Evolutionary conservation across 2,329 filamentous ascomycete species (phyloP).

Genomic region (Exophiala spinifera): DNA sequence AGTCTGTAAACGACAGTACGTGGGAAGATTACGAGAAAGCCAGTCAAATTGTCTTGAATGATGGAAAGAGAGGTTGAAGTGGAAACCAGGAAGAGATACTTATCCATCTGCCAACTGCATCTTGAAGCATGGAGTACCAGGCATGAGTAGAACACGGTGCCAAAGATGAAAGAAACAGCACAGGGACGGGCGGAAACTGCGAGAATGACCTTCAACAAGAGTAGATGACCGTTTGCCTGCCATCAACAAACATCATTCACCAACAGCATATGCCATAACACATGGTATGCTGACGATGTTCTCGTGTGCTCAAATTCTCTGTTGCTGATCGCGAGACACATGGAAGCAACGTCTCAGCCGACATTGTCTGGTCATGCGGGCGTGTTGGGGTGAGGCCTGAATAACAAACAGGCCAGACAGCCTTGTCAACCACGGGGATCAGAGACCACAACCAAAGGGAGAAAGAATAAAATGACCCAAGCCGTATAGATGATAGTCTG

Average conservation of each 20-base stretch:
- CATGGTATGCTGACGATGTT: constrained; percentile 7
- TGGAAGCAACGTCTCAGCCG: constrained; percentile 2
- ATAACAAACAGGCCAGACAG: constrained; percentile 11
- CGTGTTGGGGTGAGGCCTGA: neutral
- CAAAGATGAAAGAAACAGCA: neutral
- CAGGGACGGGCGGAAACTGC: neutral
- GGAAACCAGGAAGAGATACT: neutral
- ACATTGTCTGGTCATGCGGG: constrained; percentile 1
- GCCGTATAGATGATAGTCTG: no score
- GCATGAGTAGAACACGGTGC: neutral
- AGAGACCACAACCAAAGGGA: no score
- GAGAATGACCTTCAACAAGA: neutral
- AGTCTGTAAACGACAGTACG: no score
- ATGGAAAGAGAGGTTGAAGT: neutral
- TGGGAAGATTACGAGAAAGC: no score
- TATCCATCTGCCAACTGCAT: neutral
- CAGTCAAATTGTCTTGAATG: no score
- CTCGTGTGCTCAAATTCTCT: neutral
- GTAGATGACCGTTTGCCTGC: constrained; percentile 1
- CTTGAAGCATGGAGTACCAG: neutral
- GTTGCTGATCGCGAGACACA: constrained; percentile 7
- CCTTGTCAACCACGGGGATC: neutral
- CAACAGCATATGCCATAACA: neutral
- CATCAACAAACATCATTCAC: neutral
- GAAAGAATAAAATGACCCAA: no score